Percentiles rank a stretch among this genome's conserved stretches.
Conservation (phyloP, 352 stramenopile species). For the Globisporangium megalacanthum region DNA sequence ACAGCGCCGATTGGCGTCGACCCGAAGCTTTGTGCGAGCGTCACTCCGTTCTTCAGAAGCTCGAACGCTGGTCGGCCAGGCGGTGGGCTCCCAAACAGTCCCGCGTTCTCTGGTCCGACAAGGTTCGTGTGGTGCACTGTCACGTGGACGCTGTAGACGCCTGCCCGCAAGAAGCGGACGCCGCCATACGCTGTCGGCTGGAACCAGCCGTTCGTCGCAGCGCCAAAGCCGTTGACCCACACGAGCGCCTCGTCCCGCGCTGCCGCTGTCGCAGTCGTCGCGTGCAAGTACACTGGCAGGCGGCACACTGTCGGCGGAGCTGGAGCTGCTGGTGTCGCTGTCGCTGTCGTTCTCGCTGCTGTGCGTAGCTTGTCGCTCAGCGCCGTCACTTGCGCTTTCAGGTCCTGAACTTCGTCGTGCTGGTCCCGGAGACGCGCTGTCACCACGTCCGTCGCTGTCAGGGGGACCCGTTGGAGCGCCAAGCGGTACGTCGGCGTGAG, state of each 20-base stretch:
- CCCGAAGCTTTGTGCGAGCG: neutral
- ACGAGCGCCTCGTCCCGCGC: neutral
- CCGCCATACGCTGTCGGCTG: neutral
- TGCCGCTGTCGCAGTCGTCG: neutral
- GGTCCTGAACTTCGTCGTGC: constrained; percentile 5
- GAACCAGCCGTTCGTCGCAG: neutral
- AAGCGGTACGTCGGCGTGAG: constrained; percentile 8
- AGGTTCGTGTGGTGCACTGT: constrained; percentile 6
- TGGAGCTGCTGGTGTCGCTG: neutral
- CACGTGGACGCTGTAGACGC: constrained; percentile 3
- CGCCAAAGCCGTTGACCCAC: neutral
- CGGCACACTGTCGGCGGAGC: neutral
- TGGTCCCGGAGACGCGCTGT: constrained; percentile 8
- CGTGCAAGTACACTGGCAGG: neutral
- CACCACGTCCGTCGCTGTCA: constrained; percentile 7
- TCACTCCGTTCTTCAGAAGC: neutral
- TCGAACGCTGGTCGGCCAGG: neutral
- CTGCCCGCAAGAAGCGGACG: neutral
- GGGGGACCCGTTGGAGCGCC: neutral
- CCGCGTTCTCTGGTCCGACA: neutral
- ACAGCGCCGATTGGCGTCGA: neutral
- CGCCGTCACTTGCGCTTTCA: constrained; percentile 4
- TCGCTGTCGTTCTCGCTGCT: neutral
- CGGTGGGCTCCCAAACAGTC: neutral
- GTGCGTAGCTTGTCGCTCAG: neutral